phyloP scores from a whole-genome alignment of 2,329 filamentous ascomycete species.

The Claviceps sp. region DNA sequence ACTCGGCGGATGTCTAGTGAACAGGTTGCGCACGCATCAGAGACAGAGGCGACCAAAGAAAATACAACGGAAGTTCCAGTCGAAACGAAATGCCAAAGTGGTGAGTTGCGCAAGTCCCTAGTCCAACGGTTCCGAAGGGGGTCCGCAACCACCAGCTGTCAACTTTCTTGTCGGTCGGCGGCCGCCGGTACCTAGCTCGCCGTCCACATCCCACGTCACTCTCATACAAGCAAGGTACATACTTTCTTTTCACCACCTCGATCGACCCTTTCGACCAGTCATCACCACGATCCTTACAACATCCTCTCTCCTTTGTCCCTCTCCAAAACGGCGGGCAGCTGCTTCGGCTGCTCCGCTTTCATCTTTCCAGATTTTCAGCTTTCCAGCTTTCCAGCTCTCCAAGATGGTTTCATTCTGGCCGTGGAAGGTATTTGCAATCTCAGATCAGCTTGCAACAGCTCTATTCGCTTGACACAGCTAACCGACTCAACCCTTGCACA shows the following conservation, averaged over 20 bases:
- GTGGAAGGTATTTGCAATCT: conserved; percentile 8
- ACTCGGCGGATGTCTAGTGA: conserved; percentile 1
- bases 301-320: background rate
- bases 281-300: background rate
- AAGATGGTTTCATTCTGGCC: conserved; percentile 12
- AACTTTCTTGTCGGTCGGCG: background rate
- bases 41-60: background rate
- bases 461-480: background rate
- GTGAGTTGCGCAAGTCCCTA: too few relatives aligned
- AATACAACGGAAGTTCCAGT: background rate
- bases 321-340: background rate
- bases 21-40: conserved; percentile 1
- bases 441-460: background rate
- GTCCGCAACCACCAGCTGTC: background rate
- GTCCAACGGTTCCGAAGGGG: background rate
- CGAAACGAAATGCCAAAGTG: too few relatives aligned
- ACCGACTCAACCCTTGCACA: conserved; percentile 22
- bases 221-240: background rate
- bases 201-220: background rate
- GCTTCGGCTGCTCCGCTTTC: too few relatives aligned
- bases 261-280: background rate
- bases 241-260: background rate
- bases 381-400: background rate
- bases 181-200: background rate
- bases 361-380: background rate